Evolutionary conservation across 2,329 filamentous ascomycete genomes (phyloP), one percentile per base, ranked within the genome.

Genomic region (Colletotrichum costaricense): DNA sequence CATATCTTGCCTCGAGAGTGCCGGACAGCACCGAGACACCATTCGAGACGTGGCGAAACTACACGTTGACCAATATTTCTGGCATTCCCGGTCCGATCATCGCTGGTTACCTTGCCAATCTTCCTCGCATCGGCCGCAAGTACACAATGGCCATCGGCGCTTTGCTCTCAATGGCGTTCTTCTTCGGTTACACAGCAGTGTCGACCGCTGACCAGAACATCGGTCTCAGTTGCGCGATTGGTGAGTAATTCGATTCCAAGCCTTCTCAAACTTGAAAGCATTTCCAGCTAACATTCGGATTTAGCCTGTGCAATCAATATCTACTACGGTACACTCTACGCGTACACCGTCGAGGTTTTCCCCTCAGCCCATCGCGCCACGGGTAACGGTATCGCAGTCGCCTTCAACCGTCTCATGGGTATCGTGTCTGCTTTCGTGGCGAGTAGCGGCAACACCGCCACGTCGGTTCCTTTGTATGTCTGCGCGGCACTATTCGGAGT

Each of bases 171-270:
- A 89, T 92, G 86, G 86, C 86, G 3, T 93, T 95, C 81, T 94
- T 95, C 84, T 94, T 95, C 78, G 91, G 89, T 5, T 95, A 94
- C 80, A 95, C 93, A 0, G 87, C 90, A 56, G 91, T 95, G 19
- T 84, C 87, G 33, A 93, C 87, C 1, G 84, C 88, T 6, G 83
- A 85, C 3, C 86, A 94, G 78, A 92, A 94, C 76, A 80, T 94
- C 0, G 93, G 87, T 1, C 93, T 95, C 77, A 92, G 88, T 6
- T 94, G 92, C 78, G 85, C 90, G 35, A 93, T 74, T 22, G 69
- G 72, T 74, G n/a, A 57, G 58, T 63, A 12, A 38, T 24, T 49
- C 26, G 2, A 12, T 19, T 11, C 2, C 14, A 8, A 52, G 7
- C 7, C 5, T 9, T 4, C 19, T 9, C 4, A 3, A 33, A 54